Percentiles rank a stretch among this genome's conserved stretches.
Evolutionary conservation across 2,329 filamentous ascomycete species (phyloP).

Genomic region (Esteya vermicola): DNA sequence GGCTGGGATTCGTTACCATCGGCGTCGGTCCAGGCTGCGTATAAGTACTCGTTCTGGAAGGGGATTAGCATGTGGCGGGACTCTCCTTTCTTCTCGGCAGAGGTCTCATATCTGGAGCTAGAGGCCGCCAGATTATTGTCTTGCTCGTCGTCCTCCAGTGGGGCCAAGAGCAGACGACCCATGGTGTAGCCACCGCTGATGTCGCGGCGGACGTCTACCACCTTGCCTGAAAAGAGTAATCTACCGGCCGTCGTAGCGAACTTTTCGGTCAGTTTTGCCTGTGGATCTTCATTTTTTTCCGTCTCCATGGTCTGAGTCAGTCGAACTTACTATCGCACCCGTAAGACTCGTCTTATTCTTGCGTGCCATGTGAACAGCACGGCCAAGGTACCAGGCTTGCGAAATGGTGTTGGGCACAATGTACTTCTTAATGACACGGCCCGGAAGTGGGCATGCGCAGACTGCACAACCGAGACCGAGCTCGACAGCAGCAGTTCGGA

Average conservation of each 20-base stretch:
- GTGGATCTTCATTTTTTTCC: too few relatives aligned
- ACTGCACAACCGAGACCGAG: conserved; percentile 23
- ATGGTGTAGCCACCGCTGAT: conserved; percentile 33
- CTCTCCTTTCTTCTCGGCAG: neutral
- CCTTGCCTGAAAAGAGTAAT: conserved; percentile 38
- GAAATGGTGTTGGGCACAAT: conserved; percentile 22
- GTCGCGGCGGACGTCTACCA: conserved; percentile 31
- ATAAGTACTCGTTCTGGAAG: conserved; percentile 60
- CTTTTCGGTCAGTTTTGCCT: conserved; percentile 9
- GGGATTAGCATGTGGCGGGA: conserved; percentile 27
- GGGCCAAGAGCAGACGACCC: conserved; percentile 18
- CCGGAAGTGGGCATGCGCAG: conserved; percentile 17
- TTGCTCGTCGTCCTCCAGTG: conserved; percentile 9
- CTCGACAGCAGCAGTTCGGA: conserved; percentile 22
- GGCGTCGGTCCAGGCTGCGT: conserved; percentile 13
- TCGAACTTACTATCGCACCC: conserved; percentile 18
- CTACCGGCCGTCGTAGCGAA: conserved; percentile 19
- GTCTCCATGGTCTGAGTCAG: too few relatives aligned
- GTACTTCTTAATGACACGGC: conserved; percentile 23
- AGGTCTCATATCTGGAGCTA: neutral
- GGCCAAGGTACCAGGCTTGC: conserved; percentile 29
- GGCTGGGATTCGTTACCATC: conserved; percentile 14
- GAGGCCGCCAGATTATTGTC: neutral
- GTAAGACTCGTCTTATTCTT: conserved; percentile 24
- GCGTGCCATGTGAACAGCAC: conserved; percentile 30